phyloP scores from a whole-genome alignment of 805 yeast species.

The Candida railenensis region DNA sequence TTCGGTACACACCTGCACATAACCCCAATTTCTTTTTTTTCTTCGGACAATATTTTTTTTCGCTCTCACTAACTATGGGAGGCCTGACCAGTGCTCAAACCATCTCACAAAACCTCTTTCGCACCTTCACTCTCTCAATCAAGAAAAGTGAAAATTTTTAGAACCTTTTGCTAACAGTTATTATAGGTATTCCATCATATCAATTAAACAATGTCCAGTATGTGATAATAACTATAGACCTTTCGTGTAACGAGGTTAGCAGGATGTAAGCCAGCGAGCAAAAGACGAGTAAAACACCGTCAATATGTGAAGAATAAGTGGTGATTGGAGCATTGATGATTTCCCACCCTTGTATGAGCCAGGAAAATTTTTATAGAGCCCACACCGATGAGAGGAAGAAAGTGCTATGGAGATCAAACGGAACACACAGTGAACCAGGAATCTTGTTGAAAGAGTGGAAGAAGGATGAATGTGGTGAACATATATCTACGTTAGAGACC shows the following conservation, averaged over 20 bases:
- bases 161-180: background rate
- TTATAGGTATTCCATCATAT: background rate
- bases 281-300: too few species aligned
- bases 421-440: too few species aligned
- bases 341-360: too few species aligned
- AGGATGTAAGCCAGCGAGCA: background rate
- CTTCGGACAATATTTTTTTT: background rate
- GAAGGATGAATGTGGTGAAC: too few species aligned
- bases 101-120: conserved; percentile 3
- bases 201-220: conserved; percentile 8
- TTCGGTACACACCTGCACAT: too few species aligned
- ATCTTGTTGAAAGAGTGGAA: too few species aligned
- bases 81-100: conserved; percentile 5
- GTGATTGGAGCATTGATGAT: too few species aligned
- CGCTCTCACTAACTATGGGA: background rate
- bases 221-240: conserved; percentile 1
- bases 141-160: conserved; percentile 7
- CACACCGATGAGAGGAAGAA: too few species aligned
- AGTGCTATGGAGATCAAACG: too few species aligned
- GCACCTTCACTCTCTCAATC: conserved; percentile 3
- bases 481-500: too few species aligned
- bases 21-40: too few species aligned
- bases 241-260: background rate
- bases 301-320: background rate
- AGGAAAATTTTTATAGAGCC: too few species aligned